Conservation (phyloP, 768 basidiomycete genomes). For the Serpula lacrymans region DNA sequence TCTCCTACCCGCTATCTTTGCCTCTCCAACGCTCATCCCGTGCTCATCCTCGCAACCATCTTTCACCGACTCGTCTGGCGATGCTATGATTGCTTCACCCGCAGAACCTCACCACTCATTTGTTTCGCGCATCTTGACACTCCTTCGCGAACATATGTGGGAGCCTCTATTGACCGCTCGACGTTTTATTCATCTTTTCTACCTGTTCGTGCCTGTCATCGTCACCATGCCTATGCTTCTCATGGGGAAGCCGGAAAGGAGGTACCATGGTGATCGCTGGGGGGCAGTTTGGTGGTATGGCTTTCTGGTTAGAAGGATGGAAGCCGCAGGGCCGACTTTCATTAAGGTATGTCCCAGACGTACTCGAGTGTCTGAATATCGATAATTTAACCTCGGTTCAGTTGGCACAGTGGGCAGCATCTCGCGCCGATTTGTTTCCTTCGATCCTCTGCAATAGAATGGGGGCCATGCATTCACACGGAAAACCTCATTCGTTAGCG, state of each 20-base stretch:
- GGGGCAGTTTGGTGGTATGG: constrained; percentile 98
- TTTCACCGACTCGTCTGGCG: constrained; percentile 15
- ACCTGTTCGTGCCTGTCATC: constrained; percentile 86
- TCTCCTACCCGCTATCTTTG: constrained; percentile 45
- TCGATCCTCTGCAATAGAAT: constrained; percentile 78
- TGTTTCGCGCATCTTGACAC: constrained; percentile 35
- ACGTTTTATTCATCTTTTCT: constrained; percentile 79
- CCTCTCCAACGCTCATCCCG: constrained; percentile 48
- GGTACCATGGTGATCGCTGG: constrained; percentile 75
- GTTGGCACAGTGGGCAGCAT: constrained; percentile 99
- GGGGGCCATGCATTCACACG: constrained; percentile 85
- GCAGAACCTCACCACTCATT: constrained; percentile 57
- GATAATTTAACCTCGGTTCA: too few species aligned
- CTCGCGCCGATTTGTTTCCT: constrained; percentile 92
- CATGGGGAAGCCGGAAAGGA: constrained; percentile 51
- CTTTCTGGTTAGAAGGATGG: constrained; percentile 86
- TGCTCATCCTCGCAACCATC: constrained; percentile 22
- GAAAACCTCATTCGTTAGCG: constrained; percentile 70
- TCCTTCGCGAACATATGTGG: constrained; percentile 62
- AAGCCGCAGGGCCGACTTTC: constrained; percentile 93
- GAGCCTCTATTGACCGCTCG: constrained; percentile 82
- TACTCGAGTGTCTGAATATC: too few species aligned
- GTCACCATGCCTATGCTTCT: constrained; percentile 81
- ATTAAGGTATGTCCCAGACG: constrained; percentile 65
- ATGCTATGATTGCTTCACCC: constrained; percentile 59